These are phyloP conservation scores for Blastobotrys chiropterorum DNA, from an alignment of 805 yeast genomes.

Conservation along the genomic window DNA sequence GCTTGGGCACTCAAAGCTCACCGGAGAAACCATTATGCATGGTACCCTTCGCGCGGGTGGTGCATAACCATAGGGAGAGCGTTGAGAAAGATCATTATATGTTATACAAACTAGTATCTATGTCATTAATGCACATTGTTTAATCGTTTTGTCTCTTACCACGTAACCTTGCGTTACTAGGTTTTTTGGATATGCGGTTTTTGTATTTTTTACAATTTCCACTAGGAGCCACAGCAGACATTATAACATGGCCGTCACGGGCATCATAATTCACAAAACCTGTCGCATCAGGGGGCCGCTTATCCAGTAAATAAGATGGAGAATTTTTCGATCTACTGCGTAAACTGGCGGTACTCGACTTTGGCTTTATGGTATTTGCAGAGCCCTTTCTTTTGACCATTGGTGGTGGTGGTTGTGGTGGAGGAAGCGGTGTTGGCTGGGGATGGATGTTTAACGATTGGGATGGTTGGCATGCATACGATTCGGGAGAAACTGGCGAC, in stretches of 20 bases:
- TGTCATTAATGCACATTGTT: too few species aligned
- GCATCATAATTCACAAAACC: constrained; percentile 18
- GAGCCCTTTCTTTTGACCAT: neutral
- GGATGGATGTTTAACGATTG: too few species aligned
- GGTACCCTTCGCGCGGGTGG: too few species aligned
- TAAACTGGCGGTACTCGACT: neutral
- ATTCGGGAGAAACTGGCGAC: too few species aligned
- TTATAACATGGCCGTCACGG: constrained; percentile 14
- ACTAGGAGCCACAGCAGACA: constrained; percentile 19
- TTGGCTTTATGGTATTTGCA: neutral
- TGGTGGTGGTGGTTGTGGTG: neutral
- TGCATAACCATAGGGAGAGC: too few species aligned
- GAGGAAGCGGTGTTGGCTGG: neutral
- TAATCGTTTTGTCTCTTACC: too few species aligned
- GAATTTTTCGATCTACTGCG: constrained; percentile 2
- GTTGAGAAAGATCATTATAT: too few species aligned
- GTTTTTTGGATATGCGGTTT: neutral
- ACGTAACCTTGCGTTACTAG: too few species aligned
- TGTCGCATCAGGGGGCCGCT: constrained; percentile 12
- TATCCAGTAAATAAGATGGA: constrained; percentile 6
- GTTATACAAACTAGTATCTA: too few species aligned
- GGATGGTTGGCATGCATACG: too few species aligned
- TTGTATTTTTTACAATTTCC: constrained; percentile 10
- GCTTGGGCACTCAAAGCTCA: too few species aligned
- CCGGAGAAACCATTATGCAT: too few species aligned